phyloP scores from a whole-genome alignment of 139 green algal species.

The Gonium pectorale region DNA sequence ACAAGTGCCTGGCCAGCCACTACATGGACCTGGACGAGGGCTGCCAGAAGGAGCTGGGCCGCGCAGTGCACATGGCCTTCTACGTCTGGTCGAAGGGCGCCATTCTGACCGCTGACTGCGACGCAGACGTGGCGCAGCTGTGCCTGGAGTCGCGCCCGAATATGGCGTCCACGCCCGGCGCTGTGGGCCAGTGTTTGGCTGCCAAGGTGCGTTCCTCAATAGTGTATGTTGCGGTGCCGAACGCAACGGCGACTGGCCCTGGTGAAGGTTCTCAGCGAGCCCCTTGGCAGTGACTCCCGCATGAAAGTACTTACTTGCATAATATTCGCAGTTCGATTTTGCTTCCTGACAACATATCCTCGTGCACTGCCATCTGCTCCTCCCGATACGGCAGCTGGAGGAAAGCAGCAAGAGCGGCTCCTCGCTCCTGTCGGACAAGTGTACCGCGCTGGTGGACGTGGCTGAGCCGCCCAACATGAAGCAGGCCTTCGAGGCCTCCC shows the following conservation, averaged over 20 bases:
- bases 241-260: too few species aligned
- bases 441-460: slow-evolving; percentile 63
- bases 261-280: too few species aligned
- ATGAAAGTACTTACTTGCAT: too few species aligned
- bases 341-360: too few species aligned
- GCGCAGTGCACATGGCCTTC: slow-evolving; percentile 87
- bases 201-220: slow-evolving; percentile 51
- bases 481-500: slow-evolving; percentile 61
- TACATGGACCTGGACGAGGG: slow-evolving; percentile 59
- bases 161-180: slow-evolving; percentile 61
- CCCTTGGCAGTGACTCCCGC: too few species aligned
- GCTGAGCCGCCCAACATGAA: slow-evolving; percentile 72
- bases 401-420: background rate
- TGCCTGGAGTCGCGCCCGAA: slow-evolving; percentile 53
- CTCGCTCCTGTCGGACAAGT: slow-evolving; percentile 52
- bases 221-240: too few species aligned
- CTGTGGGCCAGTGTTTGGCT: slow-evolving; percentile 76
- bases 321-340: too few species aligned
- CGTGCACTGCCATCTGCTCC: too few species aligned
- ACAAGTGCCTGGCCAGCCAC: slow-evolving; percentile 78
- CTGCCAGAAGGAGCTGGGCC: slow-evolving; percentile 82
- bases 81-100: slow-evolving; percentile 75
- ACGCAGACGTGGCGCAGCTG: slow-evolving; percentile 71
- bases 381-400: slow-evolving; percentile 20
- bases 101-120: slow-evolving; percentile 80